Percentiles rank a stretch among this genome's conserved stretches.
phyloP scores from a whole-genome alignment of 768 basidiomycete species.

The Tubosaeta sp. region DNA sequence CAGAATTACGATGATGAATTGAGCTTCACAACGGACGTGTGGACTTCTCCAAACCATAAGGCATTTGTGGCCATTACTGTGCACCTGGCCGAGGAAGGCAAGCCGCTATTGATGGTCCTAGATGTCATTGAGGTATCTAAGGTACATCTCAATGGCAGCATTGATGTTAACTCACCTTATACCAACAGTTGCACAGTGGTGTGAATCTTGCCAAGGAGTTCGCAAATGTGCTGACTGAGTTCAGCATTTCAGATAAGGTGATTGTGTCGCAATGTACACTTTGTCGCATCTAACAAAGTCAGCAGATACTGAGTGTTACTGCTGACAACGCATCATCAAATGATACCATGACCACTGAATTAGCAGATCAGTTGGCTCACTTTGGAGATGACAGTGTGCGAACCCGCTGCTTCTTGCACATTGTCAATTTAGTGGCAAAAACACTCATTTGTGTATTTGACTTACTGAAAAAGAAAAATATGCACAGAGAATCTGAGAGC shows the following conservation, averaged over 20 bases:
- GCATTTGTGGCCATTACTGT: neutral
- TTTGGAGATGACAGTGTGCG: neutral
- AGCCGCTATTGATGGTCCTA: constrained; percentile 15
- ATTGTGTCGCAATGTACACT: neutral
- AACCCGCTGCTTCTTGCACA: constrained; percentile 19
- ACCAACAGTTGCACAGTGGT: neutral
- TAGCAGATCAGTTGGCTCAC: neutral
- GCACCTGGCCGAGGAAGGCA: neutral
- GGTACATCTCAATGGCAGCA: neutral
- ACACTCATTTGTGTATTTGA: constrained; percentile 33
- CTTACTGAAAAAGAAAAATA: constrained; percentile 10
- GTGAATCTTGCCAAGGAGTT: neutral
- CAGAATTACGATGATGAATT: constrained; percentile 1
- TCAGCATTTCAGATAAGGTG: neutral
- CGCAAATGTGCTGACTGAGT: neutral
- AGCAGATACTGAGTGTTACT: constrained; percentile 1
- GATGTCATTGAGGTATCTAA: constrained; percentile 29
- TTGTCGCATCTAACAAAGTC: neutral
- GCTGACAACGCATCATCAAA: neutral
- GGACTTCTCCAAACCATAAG: neutral
- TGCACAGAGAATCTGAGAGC: neutral
- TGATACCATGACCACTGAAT: neutral
- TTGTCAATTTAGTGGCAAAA: constrained; percentile 33
- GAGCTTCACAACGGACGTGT: neutral
- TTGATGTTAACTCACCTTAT: neutral